Conservation (phyloP, 108 stramenopile species). For the Skeletonema grethae region DNA sequence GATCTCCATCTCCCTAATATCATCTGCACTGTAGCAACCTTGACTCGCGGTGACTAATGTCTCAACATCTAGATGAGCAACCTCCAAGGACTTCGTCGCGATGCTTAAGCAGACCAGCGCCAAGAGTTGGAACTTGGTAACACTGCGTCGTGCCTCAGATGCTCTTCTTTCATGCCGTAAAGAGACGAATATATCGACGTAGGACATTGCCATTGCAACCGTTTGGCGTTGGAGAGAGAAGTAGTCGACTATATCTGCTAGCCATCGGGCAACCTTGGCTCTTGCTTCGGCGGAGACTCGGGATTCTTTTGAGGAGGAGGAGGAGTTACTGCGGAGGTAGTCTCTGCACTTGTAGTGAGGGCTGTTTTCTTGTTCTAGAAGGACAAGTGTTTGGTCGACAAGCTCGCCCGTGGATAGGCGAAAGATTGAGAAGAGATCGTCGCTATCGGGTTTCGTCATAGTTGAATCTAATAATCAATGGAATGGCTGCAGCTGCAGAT, state of each 20-base stretch:
- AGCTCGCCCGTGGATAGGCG: slow-evolving; percentile 18
- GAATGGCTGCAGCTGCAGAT: too few relatives aligned
- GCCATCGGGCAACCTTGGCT: slow-evolving; percentile 70
- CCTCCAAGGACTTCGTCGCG: slow-evolving; percentile 23
- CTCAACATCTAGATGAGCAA: slow-evolving; percentile 12
- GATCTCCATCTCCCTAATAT: slow-evolving; percentile 26
- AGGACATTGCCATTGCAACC: slow-evolving; percentile 59
- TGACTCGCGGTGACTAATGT: slow-evolving; percentile 15
- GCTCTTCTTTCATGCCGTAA: neutral
- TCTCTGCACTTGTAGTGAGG: slow-evolving; percentile 22
- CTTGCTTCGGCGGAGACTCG: slow-evolving; percentile 24
- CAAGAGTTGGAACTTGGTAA: slow-evolving; percentile 24
- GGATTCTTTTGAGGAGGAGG: neutral
- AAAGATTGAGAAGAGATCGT: slow-evolving; percentile 18
- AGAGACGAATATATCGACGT: slow-evolving; percentile 69
- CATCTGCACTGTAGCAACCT: slow-evolving; percentile 24
- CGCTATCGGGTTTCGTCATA: slow-evolving; percentile 2
- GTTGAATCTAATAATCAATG: neutral
- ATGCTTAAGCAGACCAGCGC: slow-evolving; percentile 30
- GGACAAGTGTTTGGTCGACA: slow-evolving; percentile 16
- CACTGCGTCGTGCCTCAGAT: slow-evolving; percentile 4
- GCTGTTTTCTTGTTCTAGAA: slow-evolving; percentile 25
- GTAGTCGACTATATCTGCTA: slow-evolving; percentile 60
- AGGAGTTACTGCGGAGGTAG: slow-evolving; percentile 21
- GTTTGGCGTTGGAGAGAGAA: slow-evolving; percentile 58